Base-by-base conservation (phyloP, 768 basidiomycete species). In the Boletellus ananiceps region DNA sequence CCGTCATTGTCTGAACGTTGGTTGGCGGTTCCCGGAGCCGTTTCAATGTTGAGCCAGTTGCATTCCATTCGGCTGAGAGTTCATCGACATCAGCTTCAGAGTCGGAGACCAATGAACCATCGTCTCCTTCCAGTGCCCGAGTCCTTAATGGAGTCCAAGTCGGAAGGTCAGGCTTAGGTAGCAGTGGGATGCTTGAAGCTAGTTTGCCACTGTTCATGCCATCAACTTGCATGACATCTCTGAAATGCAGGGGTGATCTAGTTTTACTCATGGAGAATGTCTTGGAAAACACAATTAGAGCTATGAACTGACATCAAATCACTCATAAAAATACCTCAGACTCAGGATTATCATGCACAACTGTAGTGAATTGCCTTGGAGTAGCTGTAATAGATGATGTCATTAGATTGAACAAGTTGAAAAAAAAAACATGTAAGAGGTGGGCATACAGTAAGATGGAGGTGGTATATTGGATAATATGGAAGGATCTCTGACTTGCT, bases 131-230 rank as follows among this genome's bases (percentile, higher is more conserved):
- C 0, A 13, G 11, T 45, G 33, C 19, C 8, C 9, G 29, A 9
- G 8, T 11, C 12, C 32, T 49, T 1, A 56, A 38, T 34, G 58
- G 49, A 16, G 61, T 63, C 61, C 61, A 63, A 5, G 63, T 47
- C 33, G 62, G 63, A 40, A 62, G 53, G 34, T 65, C 63, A 54
- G 15, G 9, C 23, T 8, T 38, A 8, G 11, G 25, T 2, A n/a
- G 12, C 21, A 50, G 40, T 31, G 50, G 16, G 49, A 19, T 31
- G 41, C 8, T 32, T 12, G 41, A 12, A 38, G 19, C 6, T 41
- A 27, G 14, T 5, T 34, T 34, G 27, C 19, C 38, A 23, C 37
- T 29, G 29, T 11, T 7, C 19, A 29, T 19, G 32, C 35, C 33
- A 25, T 40, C 23, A 25, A 7, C 19, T 47, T 16, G 40, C 27